These are phyloP conservation scores for Scolecobasidium constrictum DNA, from an alignment of 2,329 filamentous ascomycete species.

Conservation along the genomic window DNA sequence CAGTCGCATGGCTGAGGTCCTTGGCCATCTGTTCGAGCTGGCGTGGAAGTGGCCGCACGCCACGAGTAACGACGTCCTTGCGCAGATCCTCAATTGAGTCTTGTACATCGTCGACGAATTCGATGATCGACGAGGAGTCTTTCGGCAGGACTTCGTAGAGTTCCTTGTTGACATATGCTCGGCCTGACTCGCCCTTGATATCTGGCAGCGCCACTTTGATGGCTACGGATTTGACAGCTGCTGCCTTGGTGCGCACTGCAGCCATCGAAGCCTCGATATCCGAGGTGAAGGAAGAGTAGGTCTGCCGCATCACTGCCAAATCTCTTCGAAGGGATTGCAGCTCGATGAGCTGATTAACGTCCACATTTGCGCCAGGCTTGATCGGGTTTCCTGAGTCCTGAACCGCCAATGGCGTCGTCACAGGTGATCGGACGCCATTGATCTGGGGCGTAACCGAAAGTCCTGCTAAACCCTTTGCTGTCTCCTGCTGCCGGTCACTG, in stretches of 20 bases:
- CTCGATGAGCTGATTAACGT: slow-evolving; percentile 52
- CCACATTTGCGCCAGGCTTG: not conserved
- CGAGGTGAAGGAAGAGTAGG: slow-evolving; percentile 81
- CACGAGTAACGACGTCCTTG: slow-evolving; percentile 89
- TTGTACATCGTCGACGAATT: slow-evolving; percentile 91
- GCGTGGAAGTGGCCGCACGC: slow-evolving; percentile 79
- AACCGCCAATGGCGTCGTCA: slow-evolving; percentile 13
- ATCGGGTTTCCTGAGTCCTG: slow-evolving; percentile 16
- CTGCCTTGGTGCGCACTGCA: slow-evolving; percentile 68
- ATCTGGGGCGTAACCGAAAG: slow-evolving; percentile 39
- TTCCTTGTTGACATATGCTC: slow-evolving; percentile 72
- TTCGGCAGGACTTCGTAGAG: slow-evolving; percentile 70
- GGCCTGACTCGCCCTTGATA: slow-evolving; percentile 67
- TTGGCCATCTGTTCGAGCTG: slow-evolving; percentile 84
- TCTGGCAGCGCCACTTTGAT: slow-evolving; percentile 59
- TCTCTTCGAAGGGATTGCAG: slow-evolving; percentile 76
- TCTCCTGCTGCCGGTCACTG: slow-evolving; percentile 81
- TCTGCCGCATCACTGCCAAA: slow-evolving; percentile 83
- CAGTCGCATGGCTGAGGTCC: slow-evolving; percentile 69
- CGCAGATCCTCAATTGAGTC: slow-evolving; percentile 92
- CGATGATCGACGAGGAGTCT: slow-evolving; percentile 84
- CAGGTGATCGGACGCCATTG: slow-evolving; percentile 22
- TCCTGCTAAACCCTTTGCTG: slow-evolving; percentile 73
- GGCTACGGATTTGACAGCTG: slow-evolving; percentile 65
- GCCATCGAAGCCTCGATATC: slow-evolving; percentile 85